Evolutionary conservation across 768 basidiomycete species (phyloP), one percentile per base, ranked within the genome.

Genomic region (Podaxis carcinomalis): DNA sequence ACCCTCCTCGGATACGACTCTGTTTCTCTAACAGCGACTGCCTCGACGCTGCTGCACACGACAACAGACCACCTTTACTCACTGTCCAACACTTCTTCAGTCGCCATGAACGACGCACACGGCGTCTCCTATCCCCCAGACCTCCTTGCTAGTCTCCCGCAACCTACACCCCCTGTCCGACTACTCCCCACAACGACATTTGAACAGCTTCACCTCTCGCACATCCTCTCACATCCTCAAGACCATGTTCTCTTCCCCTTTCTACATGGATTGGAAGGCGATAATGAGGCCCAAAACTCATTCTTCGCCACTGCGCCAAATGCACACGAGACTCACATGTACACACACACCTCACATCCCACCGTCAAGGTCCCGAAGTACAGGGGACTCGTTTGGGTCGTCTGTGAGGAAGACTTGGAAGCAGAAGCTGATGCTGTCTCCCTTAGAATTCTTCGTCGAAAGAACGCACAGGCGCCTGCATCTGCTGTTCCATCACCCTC

Each of bases 161-260:
- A 67, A n/a, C 67, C 21, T 27, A 25, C 52, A 2, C 49, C 61
- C 59, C 67, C 70, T 58, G 69, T 78, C 53, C 73, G 71, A 50
- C 62, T 76, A 1, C 70, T 81, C 56, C 64, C 74, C n/a, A 64
- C 78, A 0, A 13, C 66, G 21, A 73, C 83, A 61, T 92, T 92
- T 68, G 77, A 85, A 2, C 69, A 77, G 19, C 73, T 93, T 54
- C 87, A 89, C 59, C 79, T 84, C 66, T 71, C 77, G n/a, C 83
- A 91, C 64, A 76, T 85, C 63, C 78, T 83, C 61, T 74, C 84
- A 1, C 90, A 95, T 72, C 84, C 91, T 1, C 89, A 89, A 0
- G 93, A 96, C 75, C 78, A 80, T 42, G 81, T 88, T 66, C 83
- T 95, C 60, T 96, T 96, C 71, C 93, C 93, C 0, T 96, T 94